Evolutionary conservation across 129 eudicot genomes (phyloP).

Genomic region (Artemisia tridentata): DNA sequence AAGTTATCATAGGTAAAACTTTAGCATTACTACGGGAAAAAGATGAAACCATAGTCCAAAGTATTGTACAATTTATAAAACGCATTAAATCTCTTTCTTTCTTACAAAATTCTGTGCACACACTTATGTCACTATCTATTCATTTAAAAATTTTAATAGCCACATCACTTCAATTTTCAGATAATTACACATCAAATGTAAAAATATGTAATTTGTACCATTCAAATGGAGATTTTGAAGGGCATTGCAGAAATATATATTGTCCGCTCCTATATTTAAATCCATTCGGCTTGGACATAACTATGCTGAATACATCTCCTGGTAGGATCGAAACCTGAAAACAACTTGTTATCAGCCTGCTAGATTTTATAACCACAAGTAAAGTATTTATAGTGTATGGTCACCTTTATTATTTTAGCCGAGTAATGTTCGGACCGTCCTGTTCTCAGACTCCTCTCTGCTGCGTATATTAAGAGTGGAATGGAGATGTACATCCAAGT

Average conservation of each 20-base stretch:
- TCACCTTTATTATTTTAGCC: conserved; percentile 81
- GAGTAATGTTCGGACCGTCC: conserved; percentile 73
- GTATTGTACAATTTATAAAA: too few species aligned
- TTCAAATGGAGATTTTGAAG: conserved; percentile 86
- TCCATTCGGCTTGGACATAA: conserved; percentile 87
- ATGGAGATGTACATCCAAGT: conserved; percentile 95
- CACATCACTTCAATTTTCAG: too few species aligned
- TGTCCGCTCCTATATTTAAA: conserved; percentile 94
- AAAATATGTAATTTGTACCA: conserved; percentile 43
- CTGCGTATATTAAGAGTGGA: conserved; percentile 70
- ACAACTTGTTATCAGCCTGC: neutral
- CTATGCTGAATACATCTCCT: conserved; percentile 82
- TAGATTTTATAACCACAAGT: neutral
- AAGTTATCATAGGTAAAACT: conserved; percentile 2
- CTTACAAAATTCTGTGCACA: too few species aligned
- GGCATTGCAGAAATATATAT: conserved; percentile 90
- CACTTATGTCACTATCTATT: too few species aligned
- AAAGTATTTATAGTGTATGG: neutral
- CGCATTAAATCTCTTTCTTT: too few species aligned
- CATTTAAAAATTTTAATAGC: too few species aligned
- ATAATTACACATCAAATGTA: neutral
- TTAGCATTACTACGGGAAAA: neutral
- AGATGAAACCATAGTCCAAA: neutral
- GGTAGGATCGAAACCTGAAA: conserved; percentile 75
- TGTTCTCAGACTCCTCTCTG: conserved; percentile 75